phyloP scores from a whole-genome alignment of 2,329 filamentous ascomycete genomes.

The Teratosphaeria viscida region DNA sequence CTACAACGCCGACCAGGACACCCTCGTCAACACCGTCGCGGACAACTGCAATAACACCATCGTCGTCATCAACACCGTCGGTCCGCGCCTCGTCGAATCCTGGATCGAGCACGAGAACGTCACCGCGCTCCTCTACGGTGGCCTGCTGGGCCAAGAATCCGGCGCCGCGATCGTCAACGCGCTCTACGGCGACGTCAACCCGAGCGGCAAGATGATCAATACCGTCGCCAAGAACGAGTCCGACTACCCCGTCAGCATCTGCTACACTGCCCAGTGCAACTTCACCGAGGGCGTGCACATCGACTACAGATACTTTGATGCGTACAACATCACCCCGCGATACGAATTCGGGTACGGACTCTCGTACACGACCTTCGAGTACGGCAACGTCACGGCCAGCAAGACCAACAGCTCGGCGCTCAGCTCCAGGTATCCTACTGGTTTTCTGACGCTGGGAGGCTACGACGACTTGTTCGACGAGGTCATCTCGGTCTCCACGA shows the following conservation, averaged over 20 bases:
- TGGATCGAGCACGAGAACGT: neutral
- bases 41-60: neutral
- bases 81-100: neutral
- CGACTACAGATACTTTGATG: constrained; percentile 64
- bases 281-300: constrained; percentile 67
- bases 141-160: constrained; percentile 62
- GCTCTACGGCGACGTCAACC: constrained; percentile 62
- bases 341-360: constrained; percentile 73
- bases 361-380: constrained; percentile 63
- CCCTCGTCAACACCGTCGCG: neutral
- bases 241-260: constrained; percentile 38
- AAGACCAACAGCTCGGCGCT: constrained; percentile 19
- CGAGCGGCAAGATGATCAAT: constrained; percentile 63
- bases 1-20: neutral
- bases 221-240: constrained; percentile 49
- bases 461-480: constrained; percentile 38
- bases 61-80: constrained; percentile 2
- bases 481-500: constrained; percentile 35
- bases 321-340: constrained; percentile 46
- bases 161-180: constrained; percentile 73
- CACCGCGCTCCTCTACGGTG: neutral
- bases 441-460: constrained; percentile 20
- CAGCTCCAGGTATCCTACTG: neutral
- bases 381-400: constrained; percentile 47
- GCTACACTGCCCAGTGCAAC: constrained; percentile 49